phyloP scores from a whole-genome alignment of 1,284 basidiomycete species.

The Melampsora occidentalis region DNA sequence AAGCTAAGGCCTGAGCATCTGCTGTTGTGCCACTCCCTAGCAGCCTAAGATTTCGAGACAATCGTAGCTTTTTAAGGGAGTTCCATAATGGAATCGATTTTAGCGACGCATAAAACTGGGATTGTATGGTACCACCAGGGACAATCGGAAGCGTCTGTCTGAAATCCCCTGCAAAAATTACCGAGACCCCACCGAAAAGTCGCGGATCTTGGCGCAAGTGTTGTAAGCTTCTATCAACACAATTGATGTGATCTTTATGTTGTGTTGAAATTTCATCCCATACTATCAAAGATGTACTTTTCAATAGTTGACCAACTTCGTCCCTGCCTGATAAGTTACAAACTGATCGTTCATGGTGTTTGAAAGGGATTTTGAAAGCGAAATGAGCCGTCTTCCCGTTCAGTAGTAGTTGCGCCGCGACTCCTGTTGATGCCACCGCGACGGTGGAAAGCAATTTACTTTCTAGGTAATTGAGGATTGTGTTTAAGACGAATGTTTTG shows the following conservation, averaged over 20 bases:
- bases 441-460: too few species aligned
- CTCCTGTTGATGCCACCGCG: too few species aligned
- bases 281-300: background rate
- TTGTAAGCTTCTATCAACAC: too few species aligned
- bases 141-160: background rate
- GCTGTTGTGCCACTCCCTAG: too few species aligned
- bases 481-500: too few species aligned
- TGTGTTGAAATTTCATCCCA: constrained; percentile 17
- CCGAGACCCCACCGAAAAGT: constrained; percentile 10
- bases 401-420: background rate
- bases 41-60: too few species aligned
- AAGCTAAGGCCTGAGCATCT: too few species aligned
- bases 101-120: background rate
- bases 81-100: background rate
- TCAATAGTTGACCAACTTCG: background rate
- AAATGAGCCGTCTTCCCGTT: too few species aligned
- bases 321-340: background rate
- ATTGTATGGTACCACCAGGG: background rate
- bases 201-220: background rate
- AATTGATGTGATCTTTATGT: background rate
- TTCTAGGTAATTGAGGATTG: too few species aligned
- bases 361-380: background rate
- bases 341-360: background rate
- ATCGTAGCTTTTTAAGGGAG: too few species aligned
- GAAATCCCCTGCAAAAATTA: constrained; percentile 15